phyloP scores from a whole-genome alignment of 352 stramenopile species.

The Phytophthora pluvialis region DNA sequence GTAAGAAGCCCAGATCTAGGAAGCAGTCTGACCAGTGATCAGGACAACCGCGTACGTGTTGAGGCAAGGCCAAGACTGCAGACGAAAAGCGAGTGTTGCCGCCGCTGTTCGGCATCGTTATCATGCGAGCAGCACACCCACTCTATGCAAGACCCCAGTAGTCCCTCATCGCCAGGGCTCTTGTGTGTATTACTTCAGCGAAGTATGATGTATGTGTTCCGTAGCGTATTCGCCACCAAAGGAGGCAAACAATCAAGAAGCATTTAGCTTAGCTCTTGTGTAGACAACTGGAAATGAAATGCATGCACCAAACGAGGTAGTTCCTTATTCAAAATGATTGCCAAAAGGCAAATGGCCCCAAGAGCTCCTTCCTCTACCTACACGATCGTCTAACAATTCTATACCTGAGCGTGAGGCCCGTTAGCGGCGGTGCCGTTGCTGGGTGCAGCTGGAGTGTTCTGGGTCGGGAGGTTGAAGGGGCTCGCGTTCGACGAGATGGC shows the following conservation, averaged over 20 bases:
- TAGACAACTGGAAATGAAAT: slow-evolving; percentile 12
- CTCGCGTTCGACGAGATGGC: slow-evolving; percentile 33
- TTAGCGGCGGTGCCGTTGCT: slow-evolving; percentile 20
- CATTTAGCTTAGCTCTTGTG: not conserved
- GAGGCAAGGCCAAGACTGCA: not conserved
- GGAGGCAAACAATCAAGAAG: slow-evolving; percentile 10
- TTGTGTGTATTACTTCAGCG: slow-evolving; percentile 38
- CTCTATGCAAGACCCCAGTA: not conserved
- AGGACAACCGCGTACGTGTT: not conserved
- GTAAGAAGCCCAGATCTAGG: slow-evolving; percentile 54
- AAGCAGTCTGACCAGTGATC: slow-evolving; percentile 47
- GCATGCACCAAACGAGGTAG: slow-evolving; percentile 3
- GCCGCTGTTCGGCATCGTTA: not conserved
- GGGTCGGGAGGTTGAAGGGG: slow-evolving; percentile 19
- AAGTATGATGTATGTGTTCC: slow-evolving; percentile 35
- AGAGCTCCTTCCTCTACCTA: slow-evolving; percentile 19
- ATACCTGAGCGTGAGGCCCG: slow-evolving; percentile 22
- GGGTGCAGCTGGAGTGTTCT: slow-evolving; percentile 15
- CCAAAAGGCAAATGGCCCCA: not conserved
- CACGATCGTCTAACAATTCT: slow-evolving; percentile 29
- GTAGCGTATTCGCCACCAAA: slow-evolving; percentile 25
- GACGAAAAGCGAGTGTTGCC: too few relatives aligned
- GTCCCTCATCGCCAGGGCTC: not conserved
- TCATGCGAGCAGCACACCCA: not conserved
- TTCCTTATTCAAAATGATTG: slow-evolving; percentile 22